Base-by-base conservation (phyloP, 306 rosid genomes). In the Quercus cerris region DNA sequence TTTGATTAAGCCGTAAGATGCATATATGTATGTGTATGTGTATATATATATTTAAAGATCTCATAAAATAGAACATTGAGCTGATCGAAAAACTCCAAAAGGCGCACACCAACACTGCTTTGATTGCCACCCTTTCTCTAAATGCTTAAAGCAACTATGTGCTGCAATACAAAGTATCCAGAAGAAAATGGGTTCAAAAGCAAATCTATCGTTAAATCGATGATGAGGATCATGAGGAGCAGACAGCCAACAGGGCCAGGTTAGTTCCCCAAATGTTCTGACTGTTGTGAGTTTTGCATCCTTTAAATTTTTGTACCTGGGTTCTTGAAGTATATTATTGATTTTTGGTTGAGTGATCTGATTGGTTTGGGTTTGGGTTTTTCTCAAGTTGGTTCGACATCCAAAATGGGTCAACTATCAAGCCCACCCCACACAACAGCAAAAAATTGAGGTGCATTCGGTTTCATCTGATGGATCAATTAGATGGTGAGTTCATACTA, bases 81-180 rank as follows among this genome's bases (percentile, higher is more conserved):
- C 27, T 25, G 27, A 25, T 25, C 27, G 1, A 25, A 25, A 25
- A 25, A 25, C 27, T 25, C 27, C 27, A 25, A 25, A 25, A 25
- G 27, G 27, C 1, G 27, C 27, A 25, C 27, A 6, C 41, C 8
- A 35, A 35, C 41, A 35, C 2, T 35, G 41, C 49, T 64, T 83
- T 30, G 86, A 90, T 52, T 87, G 83, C 56, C 84, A 84, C 35
- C 56, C 86, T 6, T 83, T 78, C 51, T 84, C 86, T 57, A 88
- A 78, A 54, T 25, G 62, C 38, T 17, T 82, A 31, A 31, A 28
- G 84, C 13, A 88, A 84, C n/a, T 76, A 80, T 78, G 78, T 49
- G 17, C 84, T 83, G 46, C 68, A 83, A 70, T 73, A 78, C 3
- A 77, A 84, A 15, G 46, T 31, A 10, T 77, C 73, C 84, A 64